Conservation (phyloP, 2,329 filamentous ascomycete species). For the Xylariales sp. region DNA sequence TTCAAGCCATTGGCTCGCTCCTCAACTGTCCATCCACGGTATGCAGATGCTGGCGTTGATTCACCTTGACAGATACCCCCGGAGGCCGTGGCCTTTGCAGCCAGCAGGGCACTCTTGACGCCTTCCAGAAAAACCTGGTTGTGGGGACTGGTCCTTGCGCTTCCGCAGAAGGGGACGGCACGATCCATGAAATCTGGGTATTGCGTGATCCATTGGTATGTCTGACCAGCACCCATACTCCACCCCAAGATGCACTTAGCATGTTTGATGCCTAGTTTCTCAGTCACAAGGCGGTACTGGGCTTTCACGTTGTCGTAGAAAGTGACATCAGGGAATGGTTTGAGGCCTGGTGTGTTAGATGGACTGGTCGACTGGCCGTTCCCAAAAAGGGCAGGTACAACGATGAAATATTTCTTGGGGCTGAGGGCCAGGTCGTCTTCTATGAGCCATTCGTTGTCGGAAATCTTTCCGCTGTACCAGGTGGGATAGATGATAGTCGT, state of each 20-base stretch:
- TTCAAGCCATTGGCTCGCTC: slow-evolving; percentile 52
- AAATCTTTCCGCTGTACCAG: slow-evolving; percentile 62
- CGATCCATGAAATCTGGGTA: slow-evolving; percentile 63
- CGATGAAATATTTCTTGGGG: slow-evolving; percentile 52
- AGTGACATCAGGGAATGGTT: slow-evolving; percentile 56
- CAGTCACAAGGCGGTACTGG: slow-evolving; percentile 61
- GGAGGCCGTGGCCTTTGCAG: slow-evolving; percentile 49
- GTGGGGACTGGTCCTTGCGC: slow-evolving; percentile 59
- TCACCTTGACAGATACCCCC: slow-evolving; percentile 45
- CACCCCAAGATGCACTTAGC: slow-evolving; percentile 61
- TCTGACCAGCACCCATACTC: slow-evolving; percentile 65
- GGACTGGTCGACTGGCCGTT: slow-evolving; percentile 66
- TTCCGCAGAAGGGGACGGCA: slow-evolving; percentile 61
- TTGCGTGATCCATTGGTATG: slow-evolving; percentile 59
- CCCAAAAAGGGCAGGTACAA: slow-evolving; percentile 64
- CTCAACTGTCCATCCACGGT: slow-evolving; percentile 45
- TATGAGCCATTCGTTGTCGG: slow-evolving; percentile 71
- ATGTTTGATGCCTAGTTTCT: slow-evolving; percentile 56
- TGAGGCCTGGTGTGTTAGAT: slow-evolving; percentile 51
- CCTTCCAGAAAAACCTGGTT: slow-evolving; percentile 63
- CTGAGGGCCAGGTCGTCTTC: slow-evolving; percentile 60
- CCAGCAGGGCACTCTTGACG: slow-evolving; percentile 52
- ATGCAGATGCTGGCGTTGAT: slow-evolving; percentile 29
- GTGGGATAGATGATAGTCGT: slow-evolving; percentile 72
- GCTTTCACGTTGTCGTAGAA: slow-evolving; percentile 68